A percentile compares a stretch with the other conserved stretches of the same genome.
These are phyloP conservation scores for Cerioporus squamosus DNA, from an alignment of 1,284 basidiomycete genomes.

Conservation along the genomic window DNA sequence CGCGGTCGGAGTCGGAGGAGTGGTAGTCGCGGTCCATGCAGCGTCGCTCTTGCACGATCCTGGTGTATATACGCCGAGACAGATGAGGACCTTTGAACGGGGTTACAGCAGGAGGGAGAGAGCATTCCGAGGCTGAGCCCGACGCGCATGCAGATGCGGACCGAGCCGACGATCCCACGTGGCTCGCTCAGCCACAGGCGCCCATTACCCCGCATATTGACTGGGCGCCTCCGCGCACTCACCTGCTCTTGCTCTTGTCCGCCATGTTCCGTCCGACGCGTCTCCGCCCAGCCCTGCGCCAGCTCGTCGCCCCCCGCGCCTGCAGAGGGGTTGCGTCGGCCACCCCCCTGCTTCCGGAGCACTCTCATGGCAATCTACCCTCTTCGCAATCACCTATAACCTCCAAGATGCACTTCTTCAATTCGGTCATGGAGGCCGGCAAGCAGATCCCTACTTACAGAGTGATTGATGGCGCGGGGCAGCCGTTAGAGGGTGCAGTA, in stretches of 20 bases:
- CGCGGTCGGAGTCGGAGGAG: slow-evolving; percentile 34
- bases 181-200: neutral
- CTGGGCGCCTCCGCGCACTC: neutral
- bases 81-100: no score
- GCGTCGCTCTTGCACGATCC: slow-evolving; percentile 19
- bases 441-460: slow-evolving; percentile 81
- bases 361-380: slow-evolving; percentile 45
- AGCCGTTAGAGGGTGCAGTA: slow-evolving; percentile 71
- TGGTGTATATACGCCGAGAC: neutral
- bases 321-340: slow-evolving; percentile 29
- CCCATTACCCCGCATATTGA: slow-evolving; percentile 2
- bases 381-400: slow-evolving; percentile 70
- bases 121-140: no score
- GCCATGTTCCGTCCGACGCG: slow-evolving; percentile 27
- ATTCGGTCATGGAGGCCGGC: slow-evolving; percentile 64
- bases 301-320: slow-evolving; percentile 10
- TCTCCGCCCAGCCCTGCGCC: slow-evolving; percentile 9
- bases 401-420: slow-evolving; percentile 75
- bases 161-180: neutral
- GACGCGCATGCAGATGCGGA: no score
- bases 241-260: slow-evolving; percentile 1
- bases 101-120: no score
- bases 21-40: slow-evolving; percentile 5
- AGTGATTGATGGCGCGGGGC: slow-evolving; percentile 78
- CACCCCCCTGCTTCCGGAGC: slow-evolving; percentile 28